Conservation (phyloP, 2,329 filamentous ascomycete genomes). For the Exophiala alcalophila region DNA sequence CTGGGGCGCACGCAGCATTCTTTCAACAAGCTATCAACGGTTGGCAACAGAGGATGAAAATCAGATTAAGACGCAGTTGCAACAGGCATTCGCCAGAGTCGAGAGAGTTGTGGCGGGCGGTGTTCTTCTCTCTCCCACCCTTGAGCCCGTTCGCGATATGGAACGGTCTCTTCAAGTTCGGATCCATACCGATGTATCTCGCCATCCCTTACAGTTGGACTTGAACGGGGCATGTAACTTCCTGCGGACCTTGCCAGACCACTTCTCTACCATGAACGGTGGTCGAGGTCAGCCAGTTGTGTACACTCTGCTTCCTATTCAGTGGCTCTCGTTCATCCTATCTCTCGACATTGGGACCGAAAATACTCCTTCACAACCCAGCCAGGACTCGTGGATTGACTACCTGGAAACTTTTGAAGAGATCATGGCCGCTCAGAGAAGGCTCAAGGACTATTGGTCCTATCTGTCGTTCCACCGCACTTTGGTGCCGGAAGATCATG, state of each 20-base stretch:
- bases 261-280: conserved; percentile 24
- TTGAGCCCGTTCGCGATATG: neutral
- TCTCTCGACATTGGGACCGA: conserved; percentile 9
- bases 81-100: neutral
- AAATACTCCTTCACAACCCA: conserved; percentile 8
- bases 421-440: conserved; percentile 15
- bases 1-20: conserved; percentile 22
- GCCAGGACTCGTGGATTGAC: conserved; percentile 15
- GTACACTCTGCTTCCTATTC: conserved; percentile 32
- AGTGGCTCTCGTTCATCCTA: conserved; percentile 23
- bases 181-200: neutral
- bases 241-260: conserved; percentile 25
- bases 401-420: conserved; percentile 30
- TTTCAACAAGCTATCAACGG: conserved; percentile 16
- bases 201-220: neutral
- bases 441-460: conserved; percentile 26
- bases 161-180: neutral
- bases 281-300: conserved; percentile 31
- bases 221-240: conserved; percentile 21
- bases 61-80: neutral
- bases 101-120: neutral
- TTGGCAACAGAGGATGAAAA: conserved; percentile 2
- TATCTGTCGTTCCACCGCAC: conserved; percentile 15
- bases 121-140: neutral
- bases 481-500: conserved; percentile 26